Evolutionary conservation across 352 stramenopile species (phyloP), one percentile per base, ranked within the genome.

Genomic region (Globisporangium acanthophoron): DNA sequence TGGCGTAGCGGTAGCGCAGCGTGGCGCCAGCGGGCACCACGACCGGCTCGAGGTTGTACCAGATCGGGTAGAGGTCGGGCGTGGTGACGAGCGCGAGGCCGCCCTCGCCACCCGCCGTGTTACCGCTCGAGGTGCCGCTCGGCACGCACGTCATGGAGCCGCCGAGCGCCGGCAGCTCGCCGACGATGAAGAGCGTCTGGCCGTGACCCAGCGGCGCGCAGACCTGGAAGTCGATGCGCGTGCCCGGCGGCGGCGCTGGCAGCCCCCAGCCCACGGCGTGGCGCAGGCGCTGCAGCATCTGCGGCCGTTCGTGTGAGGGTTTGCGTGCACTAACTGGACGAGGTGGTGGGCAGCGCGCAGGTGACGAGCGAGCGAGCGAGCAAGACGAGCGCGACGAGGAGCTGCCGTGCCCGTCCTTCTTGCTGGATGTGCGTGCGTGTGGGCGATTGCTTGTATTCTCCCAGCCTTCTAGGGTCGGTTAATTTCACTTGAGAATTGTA

Each of bases 41-140:
- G 3, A 96, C 73, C 2, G 87, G 84, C 52, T 93, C 84, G 27
- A 90, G 59, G 60, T 94, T 96, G 73, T 95, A 96, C 87, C 87
- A 96, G 48, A 94, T 88, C 29, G 87, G 87, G 62, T 88, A 94
- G 66, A 94, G 65, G 31, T 96, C 85, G 18, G 85, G 85, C 40
- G 85, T 96, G 1, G 87, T 96, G 13, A 96, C 84, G 29, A 96
- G 66, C 43, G 80, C 79, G n/a, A 94, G 71, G 0, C 80, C 80
- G 29, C 59, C 55, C 33, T 90, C 72, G 6, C 65, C 37, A 13
- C 59, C 73, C 1, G 71, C 58, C n/a, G 69, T 65, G 15, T 67
- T 64, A 13, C 37, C 13, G 18, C 50, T 59, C 12, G 57, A 62
- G 53, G 64, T 74, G 5, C 73, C 66, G 54, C 81, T 86, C 18